Evolutionary conservation across 371 early-diverging fungal species (phyloP), one percentile per base, ranked within the genome.

Genomic region (Mortierella sp.): DNA sequence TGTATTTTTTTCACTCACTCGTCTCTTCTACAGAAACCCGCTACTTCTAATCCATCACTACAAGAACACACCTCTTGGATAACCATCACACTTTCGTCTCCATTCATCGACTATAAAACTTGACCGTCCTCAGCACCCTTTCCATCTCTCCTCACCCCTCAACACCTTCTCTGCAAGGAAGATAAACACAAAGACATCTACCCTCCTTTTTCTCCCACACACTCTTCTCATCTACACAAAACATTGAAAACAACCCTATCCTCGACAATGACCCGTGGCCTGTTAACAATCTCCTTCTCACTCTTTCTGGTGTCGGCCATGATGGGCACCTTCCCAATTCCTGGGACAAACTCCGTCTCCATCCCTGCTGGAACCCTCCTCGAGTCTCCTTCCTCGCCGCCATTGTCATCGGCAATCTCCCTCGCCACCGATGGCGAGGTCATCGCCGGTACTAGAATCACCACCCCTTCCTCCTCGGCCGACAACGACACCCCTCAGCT

Each of bases 251-350:
- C 60, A n/a, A 16, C 7, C 41, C 41, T 0, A 56, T 29, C 56
- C 7, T 8, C 16, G 41, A 32, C 70, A n/a, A 56, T 75, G 75
- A 46, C 63, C 32, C 75, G 43, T 54, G 65, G 68, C 27, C 48
- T 82, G 6, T 32, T 77, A 24, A 44, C 75, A 27, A 78, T 68
- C 82, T 82, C 78, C 3, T 51, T 81, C 58, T 29, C 73, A 1
- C 60, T 81, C 43, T 32, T 75, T 21, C 48, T 71, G 21, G 24
- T 75, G 18, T 78, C 77, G 43, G 78, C 72, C 29, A 24, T 75
- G 63, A 48, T 63, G 24, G 48, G 73, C 1, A 7, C 72, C 38
- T 48, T 72, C 49, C 44, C 54, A 1, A 49, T 72, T 3, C 44
- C 72, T 1, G 49, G 44, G 0, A 49, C 49, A 29, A 32, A 48